Conservation (phyloP, 805 yeast genomes). For the Lipomyces anomalus region DNA sequence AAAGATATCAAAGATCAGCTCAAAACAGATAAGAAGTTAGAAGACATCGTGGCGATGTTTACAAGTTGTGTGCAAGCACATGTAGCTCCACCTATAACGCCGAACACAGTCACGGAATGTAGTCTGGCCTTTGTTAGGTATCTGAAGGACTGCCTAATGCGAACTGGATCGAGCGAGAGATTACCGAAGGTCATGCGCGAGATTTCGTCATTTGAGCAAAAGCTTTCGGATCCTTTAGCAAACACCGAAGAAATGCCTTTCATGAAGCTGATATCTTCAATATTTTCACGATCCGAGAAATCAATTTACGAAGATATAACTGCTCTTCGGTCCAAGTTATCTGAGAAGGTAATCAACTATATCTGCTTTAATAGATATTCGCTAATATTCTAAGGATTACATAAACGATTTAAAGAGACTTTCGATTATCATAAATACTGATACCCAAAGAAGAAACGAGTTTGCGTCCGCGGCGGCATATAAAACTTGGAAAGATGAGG, state of each 20-base stretch:
- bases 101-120: constrained; percentile 1
- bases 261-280: constrained; percentile 2
- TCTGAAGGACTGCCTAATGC: constrained; percentile 6
- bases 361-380: not conserved
- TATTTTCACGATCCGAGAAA: constrained; percentile 4
- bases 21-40: constrained; percentile 7
- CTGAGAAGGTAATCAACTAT: constrained; percentile 2
- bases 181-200: constrained; percentile 1
- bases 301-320: constrained; percentile 8
- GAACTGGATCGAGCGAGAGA: constrained; percentile 6
- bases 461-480: constrained; percentile 37
- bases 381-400: constrained; percentile 6
- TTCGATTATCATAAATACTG: constrained; percentile 3
- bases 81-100: not conserved
- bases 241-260: constrained; percentile 5
- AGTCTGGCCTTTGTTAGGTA: constrained; percentile 8
- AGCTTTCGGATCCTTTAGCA: not conserved
- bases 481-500: constrained; percentile 40
- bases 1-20: constrained; percentile 7
- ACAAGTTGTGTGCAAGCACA: not conserved
- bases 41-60: constrained; percentile 7
- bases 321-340: not conserved
- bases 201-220: no score
- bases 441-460: constrained; percentile 24
- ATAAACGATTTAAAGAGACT: constrained; percentile 14